Base-by-base conservation (phyloP, 1,284 basidiomycete genomes). In the Peniophora sp. region DNA sequence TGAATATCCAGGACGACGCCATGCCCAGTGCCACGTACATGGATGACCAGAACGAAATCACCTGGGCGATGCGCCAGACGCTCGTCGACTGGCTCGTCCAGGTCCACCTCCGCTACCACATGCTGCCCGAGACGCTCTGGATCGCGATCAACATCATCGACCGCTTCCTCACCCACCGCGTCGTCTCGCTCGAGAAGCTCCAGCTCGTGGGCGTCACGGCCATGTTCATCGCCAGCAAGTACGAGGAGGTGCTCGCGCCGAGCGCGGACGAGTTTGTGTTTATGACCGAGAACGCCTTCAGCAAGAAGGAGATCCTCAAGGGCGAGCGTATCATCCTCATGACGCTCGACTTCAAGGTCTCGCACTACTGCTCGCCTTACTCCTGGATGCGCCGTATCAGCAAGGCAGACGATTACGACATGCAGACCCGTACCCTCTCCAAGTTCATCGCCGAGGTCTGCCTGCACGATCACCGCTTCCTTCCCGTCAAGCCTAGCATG, bases 361-460 rank as follows among this genome's bases (percentile, higher is more conserved):
- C 95, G 52, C 85, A 93, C 52, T 99, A 99, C 73, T 99, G 97
- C 73, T 97, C 96, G 46, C 97, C 97, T 2, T 99, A 99, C 74
- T 95, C 91, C 65, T 99, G 97, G 97, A 94, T 99, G 75, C 85
- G 97, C 57, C 87, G 89, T 62, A 99, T 99, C 69, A 96, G 92
- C 75, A 97, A 96, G 69, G 97, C 97, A 24, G 97, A 99, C 71
- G 92, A 97, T 69, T 99, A 99, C 67, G 94, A 99, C 66, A 88
- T 99, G 61, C 96, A 97, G 68, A 99, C 96, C 5, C 78, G 97
- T 53, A 99, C 97, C 11, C 73, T 99, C 52, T 89, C 91, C 75
- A 99, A 99, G 70, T 99, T 97, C 77, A 71, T 99, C 65, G 96
- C 95, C 64, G 97, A 99, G 70, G 90, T 97, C 46, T 97, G 94